phyloP scores from a whole-genome alignment of 345 rosid genomes.

The Mercurialis annua region DNA sequence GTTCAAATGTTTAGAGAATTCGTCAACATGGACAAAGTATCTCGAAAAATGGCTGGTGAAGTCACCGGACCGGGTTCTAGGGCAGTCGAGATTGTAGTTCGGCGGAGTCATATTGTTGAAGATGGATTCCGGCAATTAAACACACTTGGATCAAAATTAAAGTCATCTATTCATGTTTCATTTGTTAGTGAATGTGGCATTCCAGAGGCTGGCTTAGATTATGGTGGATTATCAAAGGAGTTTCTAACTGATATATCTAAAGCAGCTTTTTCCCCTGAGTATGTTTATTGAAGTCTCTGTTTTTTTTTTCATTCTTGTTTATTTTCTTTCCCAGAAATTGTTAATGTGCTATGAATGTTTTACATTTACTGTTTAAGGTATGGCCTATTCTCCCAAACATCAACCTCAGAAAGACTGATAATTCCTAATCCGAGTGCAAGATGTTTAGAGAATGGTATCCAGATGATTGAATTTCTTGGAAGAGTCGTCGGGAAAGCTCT shows the following conservation, averaged over 20 bases:
- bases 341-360: conserved; percentile 3
- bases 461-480: conserved; percentile 97
- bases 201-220: conserved; percentile 98
- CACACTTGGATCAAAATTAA: conserved; percentile 77
- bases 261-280: conserved; percentile 89
- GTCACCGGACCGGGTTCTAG: conserved; percentile 75
- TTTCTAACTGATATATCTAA: conserved; percentile 94
- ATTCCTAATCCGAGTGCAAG: conserved; percentile 86
- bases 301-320: conserved; percentile 3
- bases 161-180: conserved; percentile 87
- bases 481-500: conserved; percentile 97
- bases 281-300: conserved; percentile 33
- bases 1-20: conserved; percentile 96
- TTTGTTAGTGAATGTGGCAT: conserved; percentile 96
- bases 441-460: conserved; percentile 76
- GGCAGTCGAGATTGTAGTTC: conserved; percentile 80
- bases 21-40: conserved; percentile 82
- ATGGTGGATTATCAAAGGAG: conserved; percentile 96
- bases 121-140: conserved; percentile 89
- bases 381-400: conserved; percentile 85
- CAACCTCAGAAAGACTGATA: conserved; percentile 77
- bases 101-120: conserved; percentile 86
- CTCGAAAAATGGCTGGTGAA: conserved; percentile 90
- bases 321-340: background rate
- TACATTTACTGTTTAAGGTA: conserved; percentile 42